Evolutionary conservation across 306 rosid species (phyloP), one percentile per base, ranked within the genome.

Genomic region (Chamaecrista fasciculata): DNA sequence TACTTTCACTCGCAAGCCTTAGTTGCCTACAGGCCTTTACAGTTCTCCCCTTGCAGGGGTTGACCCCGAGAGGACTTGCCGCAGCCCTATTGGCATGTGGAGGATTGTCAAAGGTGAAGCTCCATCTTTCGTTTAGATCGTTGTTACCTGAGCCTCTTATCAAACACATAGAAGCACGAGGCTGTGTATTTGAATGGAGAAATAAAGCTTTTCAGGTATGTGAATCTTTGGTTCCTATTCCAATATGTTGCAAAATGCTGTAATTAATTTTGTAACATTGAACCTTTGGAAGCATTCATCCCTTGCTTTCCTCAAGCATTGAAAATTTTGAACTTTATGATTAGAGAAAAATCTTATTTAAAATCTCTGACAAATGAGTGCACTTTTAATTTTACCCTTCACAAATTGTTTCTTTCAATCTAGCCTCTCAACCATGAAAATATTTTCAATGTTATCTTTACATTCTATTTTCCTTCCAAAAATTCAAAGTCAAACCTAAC

Each of bases 21-120:
- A 76, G 96, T 77, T 85, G 95, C 83, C 88, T 94, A 57, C 99
- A 94, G 76, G 79, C 66, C 74, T 81, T 94, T 58, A 81, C 95
- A 0, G 33, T 91, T 69, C 81, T 91, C 77, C 99, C 91, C 78
- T 69, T 78, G 76, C 72, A 89, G 61, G 96, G 91, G 48, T 73
- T 94, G 85, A 82, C 80, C 53, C 87, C 96, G 11, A 71, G 76
- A 59, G 96, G 99, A 43, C 83, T 94, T 18, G 91, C 91, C 48
- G 83, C 86, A 18, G 82, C 96, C 59, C 78, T 94, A 62, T 75
- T 91, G 74, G 85, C 92, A 46, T 86, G 94, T 51, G 83, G 90
- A 78, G 86, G 86, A 58, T 62, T 85, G 51, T 80, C 72, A 4
- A 87, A 85, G 81, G 85, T 80, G 47, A 85, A 87, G 85, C 86